Evolutionary conservation across 2,329 filamentous ascomycete species (phyloP).

Genomic region (Pseudocercospora musae): DNA sequence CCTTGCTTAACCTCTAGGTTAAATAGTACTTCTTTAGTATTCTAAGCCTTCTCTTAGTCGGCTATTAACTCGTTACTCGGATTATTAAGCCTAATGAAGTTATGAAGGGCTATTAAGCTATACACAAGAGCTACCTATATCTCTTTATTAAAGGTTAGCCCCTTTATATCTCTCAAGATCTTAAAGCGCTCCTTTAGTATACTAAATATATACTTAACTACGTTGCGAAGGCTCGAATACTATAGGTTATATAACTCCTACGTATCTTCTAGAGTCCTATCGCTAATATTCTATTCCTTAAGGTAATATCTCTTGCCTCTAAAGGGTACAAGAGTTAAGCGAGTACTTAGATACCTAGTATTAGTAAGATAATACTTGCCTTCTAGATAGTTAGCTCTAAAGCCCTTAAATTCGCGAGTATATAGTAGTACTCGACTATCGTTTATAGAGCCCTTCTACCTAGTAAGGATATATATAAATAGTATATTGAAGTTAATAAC

Average conservation of each 20-base stretch:
- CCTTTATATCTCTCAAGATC: background rate
- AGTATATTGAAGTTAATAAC: slow-evolving; percentile 4
- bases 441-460: slow-evolving; percentile 5
- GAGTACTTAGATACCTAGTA: too few relatives aligned
- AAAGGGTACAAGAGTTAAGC: background rate
- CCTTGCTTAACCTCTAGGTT: background rate
- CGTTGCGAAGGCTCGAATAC: background rate
- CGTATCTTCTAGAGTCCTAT: background rate
- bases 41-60: background rate
- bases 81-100: background rate
- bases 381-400: background rate
- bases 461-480: background rate
- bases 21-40: background rate
- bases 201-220: background rate
- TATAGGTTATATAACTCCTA: background rate
- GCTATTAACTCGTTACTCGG: background rate
- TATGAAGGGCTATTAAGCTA: background rate
- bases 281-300: background rate
- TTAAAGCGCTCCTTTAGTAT: background rate
- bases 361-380: background rate
- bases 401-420: background rate
- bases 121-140: background rate
- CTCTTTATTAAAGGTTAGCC: background rate
- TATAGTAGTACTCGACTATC: background rate
- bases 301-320: background rate